Conservation (phyloP, 345 rosid species). For the Pistacia atlantica region DNA sequence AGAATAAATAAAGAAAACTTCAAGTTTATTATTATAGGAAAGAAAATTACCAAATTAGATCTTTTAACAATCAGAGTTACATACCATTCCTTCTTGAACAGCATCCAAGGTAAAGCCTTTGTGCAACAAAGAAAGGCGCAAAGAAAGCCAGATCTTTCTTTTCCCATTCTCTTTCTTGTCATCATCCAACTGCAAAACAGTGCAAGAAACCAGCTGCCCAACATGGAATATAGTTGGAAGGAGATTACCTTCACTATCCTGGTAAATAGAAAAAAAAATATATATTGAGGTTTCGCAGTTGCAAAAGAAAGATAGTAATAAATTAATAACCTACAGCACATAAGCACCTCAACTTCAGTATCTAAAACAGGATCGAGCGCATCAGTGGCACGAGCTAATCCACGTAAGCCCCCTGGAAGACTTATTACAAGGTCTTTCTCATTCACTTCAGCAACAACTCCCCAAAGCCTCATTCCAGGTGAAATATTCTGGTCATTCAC, state of each 20-base stretch:
- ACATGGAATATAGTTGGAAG: slow-evolving; percentile 54
- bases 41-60: background rate
- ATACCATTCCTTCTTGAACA: slow-evolving; percentile 92
- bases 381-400: slow-evolving; percentile 80
- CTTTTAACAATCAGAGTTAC: slow-evolving; percentile 23
- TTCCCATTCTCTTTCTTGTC: slow-evolving; percentile 77
- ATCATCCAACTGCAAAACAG: slow-evolving; percentile 77
- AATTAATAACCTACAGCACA: background rate
- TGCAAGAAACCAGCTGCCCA: slow-evolving; percentile 92
- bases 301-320: background rate
- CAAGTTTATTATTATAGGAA: background rate
- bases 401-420: slow-evolving; percentile 94
- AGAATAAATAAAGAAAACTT: background rate
- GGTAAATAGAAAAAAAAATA: slow-evolving; percentile 23
- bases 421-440: slow-evolving; percentile 86
- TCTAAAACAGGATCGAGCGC: slow-evolving; percentile 67
- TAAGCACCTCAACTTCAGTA: slow-evolving; percentile 56
- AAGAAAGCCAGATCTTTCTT: slow-evolving; percentile 86
- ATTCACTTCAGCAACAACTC: slow-evolving; percentile 90
- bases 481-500: slow-evolving; percentile 64
- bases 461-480: slow-evolving; percentile 96
- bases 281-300: background rate
- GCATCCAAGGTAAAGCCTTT: slow-evolving; percentile 72
- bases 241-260: slow-evolving; percentile 57
- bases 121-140: slow-evolving; percentile 79